Base-by-base conservation (phyloP, 352 stramenopile genomes). In the Globisporangium lucens region DNA sequence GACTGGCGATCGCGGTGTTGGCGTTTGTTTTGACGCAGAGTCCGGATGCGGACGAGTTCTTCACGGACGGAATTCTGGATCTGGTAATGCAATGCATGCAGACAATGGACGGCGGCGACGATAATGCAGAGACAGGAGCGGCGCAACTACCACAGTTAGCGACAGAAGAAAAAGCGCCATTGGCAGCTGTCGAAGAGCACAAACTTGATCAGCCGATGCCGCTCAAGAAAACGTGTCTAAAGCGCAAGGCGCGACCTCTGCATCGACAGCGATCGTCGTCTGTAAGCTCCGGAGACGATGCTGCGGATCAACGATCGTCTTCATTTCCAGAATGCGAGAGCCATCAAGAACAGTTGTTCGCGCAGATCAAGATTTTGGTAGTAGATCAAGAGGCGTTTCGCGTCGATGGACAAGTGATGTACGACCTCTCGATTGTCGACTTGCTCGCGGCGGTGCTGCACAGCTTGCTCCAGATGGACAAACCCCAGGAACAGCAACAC, bases 171-270 rank as follows among this genome's bases (percentile, higher is more conserved):
- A 46, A 30, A 29, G 22, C 27, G 15, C 2, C 6, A 47, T n/a
- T 27, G 27, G 38, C 12, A 33, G 10, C 24, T 30, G 12, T 27
- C 36, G 52, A 57, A 57, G 22, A 17, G 22, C 24, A 36, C 10
- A 57, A 36, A 30, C 12, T 13, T 17, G 52, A 36, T 12, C 2
- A 59, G 17, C 4, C 41, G 35, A 24, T 57, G 38, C 35, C 63
- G 29, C 17, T 74, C 55, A 82, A 70, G 38, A 85, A 82, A 49
- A 77, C 67, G 22, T 88, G 75, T 43, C 69, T 92, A 56, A 92
- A 85, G 60, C 67, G 82, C 36, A 92, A 89, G 62, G 70, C 68
- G 8, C 63, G 33, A 10, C 24, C 49, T 4, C 12, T 47, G 17
- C 12, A 27, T 12, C 66, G 51, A 33, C 15, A 15, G 7, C 46